These are phyloP conservation scores for Dryadomyces quercivorus DNA, from an alignment of 2,329 filamentous ascomycete genomes.

Conservation along the genomic window DNA sequence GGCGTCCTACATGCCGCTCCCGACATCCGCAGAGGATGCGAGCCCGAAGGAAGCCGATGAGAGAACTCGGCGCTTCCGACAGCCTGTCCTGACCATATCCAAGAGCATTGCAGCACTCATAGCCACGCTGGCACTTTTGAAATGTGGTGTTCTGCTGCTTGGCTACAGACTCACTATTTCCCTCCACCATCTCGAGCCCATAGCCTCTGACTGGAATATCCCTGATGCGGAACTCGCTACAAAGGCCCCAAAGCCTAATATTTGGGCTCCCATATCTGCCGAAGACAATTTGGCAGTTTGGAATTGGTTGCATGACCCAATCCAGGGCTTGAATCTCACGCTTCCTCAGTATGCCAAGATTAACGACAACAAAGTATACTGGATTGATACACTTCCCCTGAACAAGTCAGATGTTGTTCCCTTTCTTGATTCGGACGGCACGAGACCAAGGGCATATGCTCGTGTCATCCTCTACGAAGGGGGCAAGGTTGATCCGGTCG, in stretches of 20 bases:
- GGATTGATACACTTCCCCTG: slow-evolving; percentile 32
- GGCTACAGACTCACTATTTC: background rate
- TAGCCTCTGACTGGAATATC: background rate
- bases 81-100: background rate
- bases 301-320: slow-evolving; percentile 27
- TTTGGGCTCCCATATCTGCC: slow-evolving; percentile 27
- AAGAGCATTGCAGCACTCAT: background rate
- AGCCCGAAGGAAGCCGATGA: background rate
- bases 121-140: background rate
- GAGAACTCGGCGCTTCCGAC: background rate
- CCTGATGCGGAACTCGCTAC: background rate
- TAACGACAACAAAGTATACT: slow-evolving; percentile 33
- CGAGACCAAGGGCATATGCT: slow-evolving; percentile 28
- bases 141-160: background rate
- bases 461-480: slow-evolving; percentile 33
- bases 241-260: slow-evolving; percentile 25
- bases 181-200: background rate
- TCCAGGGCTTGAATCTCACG: slow-evolving; percentile 31
- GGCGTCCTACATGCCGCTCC: background rate
- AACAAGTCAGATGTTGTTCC: slow-evolving; percentile 35
- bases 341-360: slow-evolving; percentile 21
- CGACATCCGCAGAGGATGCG: background rate
- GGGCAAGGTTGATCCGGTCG: slow-evolving; percentile 27
- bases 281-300: slow-evolving; percentile 30
- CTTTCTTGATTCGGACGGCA: slow-evolving; percentile 26